Percentiles rank a stretch among this genome's conserved stretches.
Evolutionary conservation across 1,139 yeast species (phyloP).

Genomic region (Hanseniaspora sp.): DNA sequence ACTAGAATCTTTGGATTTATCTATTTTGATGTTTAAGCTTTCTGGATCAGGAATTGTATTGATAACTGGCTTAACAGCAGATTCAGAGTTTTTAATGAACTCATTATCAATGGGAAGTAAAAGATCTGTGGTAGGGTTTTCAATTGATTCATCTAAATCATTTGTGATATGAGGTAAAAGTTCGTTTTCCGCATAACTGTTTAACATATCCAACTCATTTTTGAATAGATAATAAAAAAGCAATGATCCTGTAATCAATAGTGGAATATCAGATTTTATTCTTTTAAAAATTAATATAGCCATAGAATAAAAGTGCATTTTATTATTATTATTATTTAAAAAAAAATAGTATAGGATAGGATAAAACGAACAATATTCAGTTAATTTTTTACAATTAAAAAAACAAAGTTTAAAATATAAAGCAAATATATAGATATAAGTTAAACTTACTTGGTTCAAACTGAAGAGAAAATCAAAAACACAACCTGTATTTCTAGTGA

Average conservation of each 20-base stretch:
- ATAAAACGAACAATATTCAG: too few species aligned
- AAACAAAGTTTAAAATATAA: too few species aligned
- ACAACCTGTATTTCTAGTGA: too few species aligned
- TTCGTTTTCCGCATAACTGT: conserved; percentile 30
- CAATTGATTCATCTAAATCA: not conserved
- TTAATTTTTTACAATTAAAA: too few species aligned
- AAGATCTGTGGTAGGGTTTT: not conserved
- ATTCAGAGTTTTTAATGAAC: not conserved
- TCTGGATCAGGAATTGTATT: not conserved
- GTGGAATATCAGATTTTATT: conserved; percentile 24
- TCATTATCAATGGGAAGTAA: not conserved
- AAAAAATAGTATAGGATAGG: too few species aligned
- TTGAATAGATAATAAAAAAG: conserved; percentile 30
- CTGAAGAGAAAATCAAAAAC: too few species aligned
- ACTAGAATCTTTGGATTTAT: not conserved
- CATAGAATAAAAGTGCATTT: not conserved
- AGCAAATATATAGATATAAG: too few species aligned
- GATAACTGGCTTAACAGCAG: not conserved
- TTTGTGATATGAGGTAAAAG: conserved; percentile 25
- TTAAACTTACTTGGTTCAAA: too few species aligned
- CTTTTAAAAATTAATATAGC: conserved; percentile 17
- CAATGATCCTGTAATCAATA: conserved; percentile 25
- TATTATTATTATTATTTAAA: too few species aligned
- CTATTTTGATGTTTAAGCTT: not conserved
- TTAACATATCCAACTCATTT: conserved; percentile 30